phyloP scores from a whole-genome alignment of 805 yeast genomes.

The Candida stauntonica region DNA sequence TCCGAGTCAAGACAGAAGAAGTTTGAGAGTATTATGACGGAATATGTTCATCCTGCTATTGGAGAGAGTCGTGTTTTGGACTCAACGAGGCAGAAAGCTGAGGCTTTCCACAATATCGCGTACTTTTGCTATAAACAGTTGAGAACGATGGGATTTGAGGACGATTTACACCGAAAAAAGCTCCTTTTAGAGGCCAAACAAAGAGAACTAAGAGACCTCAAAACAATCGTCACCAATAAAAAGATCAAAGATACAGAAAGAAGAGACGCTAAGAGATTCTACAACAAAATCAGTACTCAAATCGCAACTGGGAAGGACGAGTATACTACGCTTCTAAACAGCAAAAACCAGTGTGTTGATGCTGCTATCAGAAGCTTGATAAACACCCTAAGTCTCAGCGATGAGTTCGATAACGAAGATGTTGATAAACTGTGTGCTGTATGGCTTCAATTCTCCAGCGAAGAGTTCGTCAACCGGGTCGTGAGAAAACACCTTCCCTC shows the following conservation, averaged over 20 bases:
- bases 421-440: slow-evolving; percentile 76
- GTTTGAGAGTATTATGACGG: slow-evolving; percentile 50
- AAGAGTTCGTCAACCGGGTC: slow-evolving; percentile 38
- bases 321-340: slow-evolving; percentile 34
- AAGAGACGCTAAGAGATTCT: slow-evolving; percentile 48
- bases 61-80: slow-evolving; percentile 13
- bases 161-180: slow-evolving; percentile 39
- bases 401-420: slow-evolving; percentile 46
- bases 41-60: slow-evolving; percentile 43
- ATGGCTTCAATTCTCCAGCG: slow-evolving; percentile 65
- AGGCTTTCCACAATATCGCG: slow-evolving; percentile 58
- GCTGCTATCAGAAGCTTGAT: slow-evolving; percentile 60
- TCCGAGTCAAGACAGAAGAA: slow-evolving; percentile 67
- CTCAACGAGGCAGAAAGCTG: slow-evolving; percentile 32
- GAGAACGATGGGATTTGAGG: slow-evolving; percentile 39
- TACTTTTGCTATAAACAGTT: slow-evolving; percentile 68
- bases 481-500: slow-evolving; percentile 34
- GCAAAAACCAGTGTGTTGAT: slow-evolving; percentile 39
- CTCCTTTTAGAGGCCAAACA: slow-evolving; percentile 38
- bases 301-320: slow-evolving; percentile 46
- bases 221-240: slow-evolving; percentile 37
- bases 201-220: slow-evolving; percentile 47
- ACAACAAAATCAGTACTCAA: slow-evolving; percentile 44
- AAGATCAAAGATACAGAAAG: slow-evolving; percentile 42
- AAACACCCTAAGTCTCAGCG: slow-evolving; percentile 43